These are phyloP conservation scores for Tritrichomonas musculus DNA, from an alignment of 208 protist species.

Conservation along the genomic window DNA sequence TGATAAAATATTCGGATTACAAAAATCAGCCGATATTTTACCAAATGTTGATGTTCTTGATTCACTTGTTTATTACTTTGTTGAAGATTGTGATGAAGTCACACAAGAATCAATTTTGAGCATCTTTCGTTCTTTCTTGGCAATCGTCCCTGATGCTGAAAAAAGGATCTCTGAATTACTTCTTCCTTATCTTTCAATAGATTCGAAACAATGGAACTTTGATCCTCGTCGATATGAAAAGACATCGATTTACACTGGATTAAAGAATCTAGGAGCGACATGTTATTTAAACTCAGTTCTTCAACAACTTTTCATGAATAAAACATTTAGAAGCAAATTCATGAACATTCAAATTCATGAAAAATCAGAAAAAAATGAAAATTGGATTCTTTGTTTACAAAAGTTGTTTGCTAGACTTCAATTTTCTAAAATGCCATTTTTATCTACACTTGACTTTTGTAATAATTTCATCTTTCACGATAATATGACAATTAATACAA, in stretches of 20 bases:
- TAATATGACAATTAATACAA: background rate
- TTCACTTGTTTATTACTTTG: too few relatives aligned
- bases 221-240: background rate
- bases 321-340: background rate
- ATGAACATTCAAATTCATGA: too few relatives aligned
- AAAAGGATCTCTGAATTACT: too few relatives aligned
- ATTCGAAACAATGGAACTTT: too few relatives aligned
- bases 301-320: background rate
- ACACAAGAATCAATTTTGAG: too few relatives aligned
- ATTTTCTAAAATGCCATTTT: background rate
- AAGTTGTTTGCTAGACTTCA: background rate
- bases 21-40: too few relatives aligned
- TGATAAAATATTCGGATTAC: too few relatives aligned
- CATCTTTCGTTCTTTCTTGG: too few relatives aligned
- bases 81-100: too few relatives aligned
- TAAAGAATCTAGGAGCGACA: conserved; percentile 12
- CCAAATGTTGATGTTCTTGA: too few relatives aligned
- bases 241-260: background rate
- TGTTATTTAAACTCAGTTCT: conserved; percentile 8
- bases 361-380: background rate
- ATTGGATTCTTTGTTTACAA: background rate
- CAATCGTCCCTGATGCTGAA: too few relatives aligned
- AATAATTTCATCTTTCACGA: background rate
- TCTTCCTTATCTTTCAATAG: too few relatives aligned
- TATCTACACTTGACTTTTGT: background rate